phyloP scores from a whole-genome alignment of 257 asterid genomes.

The Orobanche coerulescens region DNA sequence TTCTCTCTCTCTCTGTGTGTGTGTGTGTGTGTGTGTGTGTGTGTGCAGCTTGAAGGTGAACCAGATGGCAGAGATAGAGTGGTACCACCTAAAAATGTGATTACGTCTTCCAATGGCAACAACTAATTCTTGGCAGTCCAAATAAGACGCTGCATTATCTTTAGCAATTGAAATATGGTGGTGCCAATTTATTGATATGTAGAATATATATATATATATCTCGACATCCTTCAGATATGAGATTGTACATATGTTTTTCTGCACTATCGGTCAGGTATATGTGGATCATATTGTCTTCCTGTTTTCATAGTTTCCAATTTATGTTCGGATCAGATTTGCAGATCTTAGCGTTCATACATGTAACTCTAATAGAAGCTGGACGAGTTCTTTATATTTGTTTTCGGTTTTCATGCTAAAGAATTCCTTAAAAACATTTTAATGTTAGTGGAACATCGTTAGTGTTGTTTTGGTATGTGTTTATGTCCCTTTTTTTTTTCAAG shows the following conservation, averaged over 20 bases:
- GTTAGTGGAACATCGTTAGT: background rate
- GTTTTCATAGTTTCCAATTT: background rate
- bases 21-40: no score
- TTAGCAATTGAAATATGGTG: background rate
- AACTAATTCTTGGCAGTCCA: slow-evolving; percentile 27
- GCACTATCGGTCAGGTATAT: slow-evolving; percentile 17
- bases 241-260: slow-evolving; percentile 27
- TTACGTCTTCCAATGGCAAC: slow-evolving; percentile 41
- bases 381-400: background rate
- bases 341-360: slow-evolving; percentile 14
- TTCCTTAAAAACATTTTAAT: background rate
- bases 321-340: slow-evolving; percentile 12
- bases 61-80: slow-evolving; percentile 34
- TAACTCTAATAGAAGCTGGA: background rate
- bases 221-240: slow-evolving; percentile 13
- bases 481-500: no score
- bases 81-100: slow-evolving; percentile 32
- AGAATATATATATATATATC: no score
- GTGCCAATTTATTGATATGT: no score
- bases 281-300: slow-evolving; percentile 21
- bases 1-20: slow-evolving; percentile 3
- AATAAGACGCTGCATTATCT: slow-evolving; percentile 5
- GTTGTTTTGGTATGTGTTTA: background rate
- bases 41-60: slow-evolving; percentile 49
- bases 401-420: background rate